Evolutionary conservation across 306 rosid species (phyloP), one percentile per base, ranked within the genome.

Genomic region (Cicer cuneatum): DNA sequence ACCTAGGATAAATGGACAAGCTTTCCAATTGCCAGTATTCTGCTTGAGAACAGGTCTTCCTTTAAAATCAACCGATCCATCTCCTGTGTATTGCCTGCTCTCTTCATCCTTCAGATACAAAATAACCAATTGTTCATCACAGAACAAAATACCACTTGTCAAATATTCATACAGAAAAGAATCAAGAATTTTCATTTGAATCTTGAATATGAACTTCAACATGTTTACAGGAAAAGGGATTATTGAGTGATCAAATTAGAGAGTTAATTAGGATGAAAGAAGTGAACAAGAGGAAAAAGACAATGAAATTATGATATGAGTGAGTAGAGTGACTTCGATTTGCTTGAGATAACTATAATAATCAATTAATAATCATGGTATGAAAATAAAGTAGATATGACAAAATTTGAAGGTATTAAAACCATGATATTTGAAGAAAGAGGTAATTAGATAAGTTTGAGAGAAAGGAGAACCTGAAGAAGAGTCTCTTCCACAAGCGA

Each of bases 1-100:
- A 88, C 93, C 93, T 29, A 90, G 82, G 75, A 90, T 80, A 81
- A 88, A 90, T 42, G 86, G 83, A 56, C 96, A 88, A 54, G 96
- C 96, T 85, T 79, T 90, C 96, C 96, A 90, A 51, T 83, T 83
- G 70, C 96, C 93, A 16, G 90, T 86, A 19, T 75, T 85, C 46
- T 46, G 53, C 82, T 80, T 86, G 9, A 81, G 88, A 73, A 83
- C 96, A 66, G 84, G 92, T 12, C 56, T 84, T 71, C 96, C 92
- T 61, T 78, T 80, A 46, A 80, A 74, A 83, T 90, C 90, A 63
- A 90, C 90, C 1, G 92, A 88, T 43, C 90, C 89, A 62, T 90
- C 96, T 66, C 93, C 88, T 0, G 96, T 78, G 81, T 80, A 83
- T 54, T 6, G 66, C 40, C 33, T 68, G 2, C 56, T 53, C 43